Evolutionary conservation across 2,329 filamentous ascomycete genomes (phyloP), one percentile per base, ranked within the genome.

Genomic region (Colletotrichum cereale): DNA sequence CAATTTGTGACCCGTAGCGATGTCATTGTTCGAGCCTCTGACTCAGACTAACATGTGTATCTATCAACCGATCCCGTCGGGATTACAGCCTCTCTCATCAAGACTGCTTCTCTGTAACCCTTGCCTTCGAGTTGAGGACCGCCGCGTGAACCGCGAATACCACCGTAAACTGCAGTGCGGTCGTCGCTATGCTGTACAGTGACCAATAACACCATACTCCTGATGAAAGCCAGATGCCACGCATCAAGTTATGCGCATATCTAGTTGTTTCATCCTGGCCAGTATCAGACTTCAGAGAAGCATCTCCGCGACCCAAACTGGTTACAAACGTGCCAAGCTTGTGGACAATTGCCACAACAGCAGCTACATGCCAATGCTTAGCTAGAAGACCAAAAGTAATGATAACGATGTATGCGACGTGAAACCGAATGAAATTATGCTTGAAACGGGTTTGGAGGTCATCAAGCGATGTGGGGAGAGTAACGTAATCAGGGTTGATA

Each of bases 311-410:
- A 29, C 55, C 36, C 21, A 24, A 21, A 40, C 36, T 10, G n/a
- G 36, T 42, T 12, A 58, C 14, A 40, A 29, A 26, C 18, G 38
- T 16, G 55, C 24, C 34, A 11, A 29, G 24, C 38, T 29, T 58
- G n/a, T 58, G 6, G 36, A 58, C 16, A 12, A 58, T 40, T 6
- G 10, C 29, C 55, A 12, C 36, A 42, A 18, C 55, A 58, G 55
- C 55, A 58, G 36, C 55, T 24, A 58, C n/a, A 34, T 29, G 56
- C 56, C 14, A 58, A 26, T 58, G 38, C 24, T 42, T 58, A 2
- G 38, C 38, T 29, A 58, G 4, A 38, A 58, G 14, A 29, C 56
- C 36, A 21, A 58, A 44, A 42, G 16, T 12, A 58, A 58, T 29
- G 1, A 58, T 42, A 26, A 44, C 38, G 24, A 58, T 29, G 38